Evolutionary conservation across 1,284 basidiomycete species (phyloP).

Genomic region (Ceratobasidium papillatum): DNA sequence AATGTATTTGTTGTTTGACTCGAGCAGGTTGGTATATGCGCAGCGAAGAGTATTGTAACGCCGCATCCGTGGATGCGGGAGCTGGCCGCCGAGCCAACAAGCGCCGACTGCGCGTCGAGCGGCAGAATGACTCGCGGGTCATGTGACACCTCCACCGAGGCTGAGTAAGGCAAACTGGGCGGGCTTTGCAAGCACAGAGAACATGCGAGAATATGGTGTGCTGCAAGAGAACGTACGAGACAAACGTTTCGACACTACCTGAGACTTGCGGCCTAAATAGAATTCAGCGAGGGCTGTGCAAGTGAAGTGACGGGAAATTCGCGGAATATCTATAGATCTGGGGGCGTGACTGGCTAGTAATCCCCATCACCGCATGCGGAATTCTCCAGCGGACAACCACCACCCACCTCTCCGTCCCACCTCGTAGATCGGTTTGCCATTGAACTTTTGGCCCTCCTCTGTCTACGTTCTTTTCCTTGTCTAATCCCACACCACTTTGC

Average conservation of each 20-base stretch:
- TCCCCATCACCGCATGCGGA: conserved; percentile 9
- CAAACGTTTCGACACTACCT: not conserved
- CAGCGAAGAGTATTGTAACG: not conserved
- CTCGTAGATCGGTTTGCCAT: conserved; percentile 4
- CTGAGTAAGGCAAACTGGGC: conserved; percentile 23
- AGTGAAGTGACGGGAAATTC: conserved; percentile 20
- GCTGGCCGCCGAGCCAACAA: not conserved
- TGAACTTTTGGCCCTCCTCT: not conserved
- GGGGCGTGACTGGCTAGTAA: conserved; percentile 20
- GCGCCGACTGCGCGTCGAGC: conserved; percentile 14
- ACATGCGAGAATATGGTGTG: conserved; percentile 19
- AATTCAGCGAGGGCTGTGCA: not conserved
- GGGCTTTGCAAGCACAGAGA: conserved; percentile 28
- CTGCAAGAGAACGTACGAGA: not conserved
- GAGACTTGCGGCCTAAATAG: not conserved
- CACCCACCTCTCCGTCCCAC: conserved; percentile 18
- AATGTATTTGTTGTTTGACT: not conserved
- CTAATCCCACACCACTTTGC: not conserved
- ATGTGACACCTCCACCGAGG: conserved; percentile 9
- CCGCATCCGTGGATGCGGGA: conserved; percentile 7
- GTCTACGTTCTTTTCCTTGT: not conserved
- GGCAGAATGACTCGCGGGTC: conserved; percentile 35
- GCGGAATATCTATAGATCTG: conserved; percentile 21
- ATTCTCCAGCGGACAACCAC: conserved; percentile 37
- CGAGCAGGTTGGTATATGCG: not conserved